These are phyloP conservation scores for Eucalyptus cloeziana DNA, from an alignment of 345 rosid genomes.

Conservation along the genomic window DNA sequence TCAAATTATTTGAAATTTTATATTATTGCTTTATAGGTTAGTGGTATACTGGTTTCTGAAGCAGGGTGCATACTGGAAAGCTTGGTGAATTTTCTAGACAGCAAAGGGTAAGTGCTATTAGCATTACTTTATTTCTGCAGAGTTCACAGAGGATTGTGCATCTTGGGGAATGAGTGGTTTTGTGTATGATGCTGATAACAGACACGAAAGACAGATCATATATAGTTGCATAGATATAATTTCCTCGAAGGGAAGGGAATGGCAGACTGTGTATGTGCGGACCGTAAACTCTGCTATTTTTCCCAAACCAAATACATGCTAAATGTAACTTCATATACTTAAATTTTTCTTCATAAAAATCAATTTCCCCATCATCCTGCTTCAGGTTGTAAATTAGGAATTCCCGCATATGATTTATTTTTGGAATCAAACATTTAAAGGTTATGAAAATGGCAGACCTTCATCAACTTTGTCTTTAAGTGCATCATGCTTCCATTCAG, in stretches of 20 bases:
- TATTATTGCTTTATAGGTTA: slow-evolving; percentile 36
- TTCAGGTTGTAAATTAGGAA: background rate
- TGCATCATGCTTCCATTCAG: slow-evolving; percentile 51
- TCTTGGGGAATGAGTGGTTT: background rate
- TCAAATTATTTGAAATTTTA: background rate
- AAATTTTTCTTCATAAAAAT: background rate
- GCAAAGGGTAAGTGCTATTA: slow-evolving; percentile 46
- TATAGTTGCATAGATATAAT: background rate
- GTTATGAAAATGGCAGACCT: background rate
- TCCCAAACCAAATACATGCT: background rate
- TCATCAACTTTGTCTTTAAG: slow-evolving; percentile 1
- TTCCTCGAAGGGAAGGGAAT: background rate
- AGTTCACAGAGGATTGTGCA: background rate
- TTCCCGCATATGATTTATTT: background rate
- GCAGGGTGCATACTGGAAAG: slow-evolving; percentile 98
- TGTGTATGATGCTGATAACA: background rate
- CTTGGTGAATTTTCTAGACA: slow-evolving; percentile 63
- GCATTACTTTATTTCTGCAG: background rate
- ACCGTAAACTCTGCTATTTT: background rate
- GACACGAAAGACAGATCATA: background rate
- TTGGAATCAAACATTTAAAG: background rate
- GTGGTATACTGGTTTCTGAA: slow-evolving; percentile 88
- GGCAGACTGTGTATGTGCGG: background rate
- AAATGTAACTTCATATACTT: background rate
- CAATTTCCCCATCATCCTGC: background rate